Conservation (phyloP, 495 filamentous ascomycete genomes). For the Tuber magnatum region DNA sequence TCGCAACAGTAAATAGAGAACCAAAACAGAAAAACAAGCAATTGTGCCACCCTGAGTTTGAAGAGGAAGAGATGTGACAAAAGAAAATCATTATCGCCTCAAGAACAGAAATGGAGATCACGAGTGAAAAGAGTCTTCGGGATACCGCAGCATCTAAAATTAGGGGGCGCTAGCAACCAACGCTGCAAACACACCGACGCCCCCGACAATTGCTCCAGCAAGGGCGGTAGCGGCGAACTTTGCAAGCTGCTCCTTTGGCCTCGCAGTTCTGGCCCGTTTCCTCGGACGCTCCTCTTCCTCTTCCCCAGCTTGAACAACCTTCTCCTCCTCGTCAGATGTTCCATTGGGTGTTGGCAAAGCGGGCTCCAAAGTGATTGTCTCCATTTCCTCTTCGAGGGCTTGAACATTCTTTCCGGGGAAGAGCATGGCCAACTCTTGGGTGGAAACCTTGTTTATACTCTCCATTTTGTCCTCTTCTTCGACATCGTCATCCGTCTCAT, state of each 20-base stretch:
- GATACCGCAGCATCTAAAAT: not conserved
- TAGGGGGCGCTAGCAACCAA: conserved; percentile 42
- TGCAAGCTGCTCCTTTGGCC: conserved; percentile 30
- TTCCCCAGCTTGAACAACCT: conserved; percentile 12
- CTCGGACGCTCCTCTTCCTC: conserved; percentile 24
- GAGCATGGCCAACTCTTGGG: not conserved
- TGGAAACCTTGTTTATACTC: not conserved
- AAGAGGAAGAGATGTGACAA: conserved; percentile 2
- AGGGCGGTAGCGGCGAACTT: conserved; percentile 47
- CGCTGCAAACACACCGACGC: conserved; percentile 48
- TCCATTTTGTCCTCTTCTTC: conserved; percentile 15
- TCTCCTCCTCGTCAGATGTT: conserved; percentile 16
- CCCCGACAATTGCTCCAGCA: conserved; percentile 47
- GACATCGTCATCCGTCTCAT: conserved; percentile 31
- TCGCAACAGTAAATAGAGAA: not conserved
- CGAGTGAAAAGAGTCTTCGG: not conserved
- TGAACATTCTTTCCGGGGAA: not conserved
- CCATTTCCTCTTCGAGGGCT: conserved; percentile 3
- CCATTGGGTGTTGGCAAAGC: conserved; percentile 7
- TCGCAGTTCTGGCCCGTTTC: conserved; percentile 29
- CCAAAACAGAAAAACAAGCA: not conserved
- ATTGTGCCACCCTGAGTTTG: not conserved
- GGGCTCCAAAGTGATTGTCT: not conserved
- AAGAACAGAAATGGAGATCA: not conserved
- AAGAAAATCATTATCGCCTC: not conserved